Percentiles rank a stretch among this genome's conserved stretches.
Conservation (phyloP, 345 rosid genomes). For the Hevea brasiliensis region DNA sequence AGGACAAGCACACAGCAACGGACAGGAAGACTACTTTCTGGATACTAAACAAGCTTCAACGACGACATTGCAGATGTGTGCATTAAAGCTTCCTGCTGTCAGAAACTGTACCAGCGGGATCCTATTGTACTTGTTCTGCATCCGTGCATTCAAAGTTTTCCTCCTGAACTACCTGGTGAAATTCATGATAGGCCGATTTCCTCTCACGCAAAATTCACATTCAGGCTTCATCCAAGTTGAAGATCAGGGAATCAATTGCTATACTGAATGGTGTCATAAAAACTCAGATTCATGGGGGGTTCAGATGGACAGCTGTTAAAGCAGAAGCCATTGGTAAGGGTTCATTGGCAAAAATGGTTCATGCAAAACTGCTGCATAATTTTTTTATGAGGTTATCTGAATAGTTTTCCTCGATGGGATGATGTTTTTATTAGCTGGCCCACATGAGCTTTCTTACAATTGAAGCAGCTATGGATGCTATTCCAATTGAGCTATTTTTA, state of each 20-base stretch:
- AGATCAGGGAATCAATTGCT: conserved; percentile 55
- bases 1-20: conserved; percentile 62
- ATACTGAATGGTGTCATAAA: conserved; percentile 69
- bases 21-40: conserved; percentile 85
- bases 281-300: conserved; percentile 44
- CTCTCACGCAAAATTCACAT: conserved; percentile 72
- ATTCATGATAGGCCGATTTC: conserved; percentile 73
- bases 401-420: conserved; percentile 52
- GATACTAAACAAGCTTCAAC: conserved; percentile 72
- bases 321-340: conserved; percentile 86
- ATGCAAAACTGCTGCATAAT: conserved; percentile 75
- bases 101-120: conserved; percentile 69
- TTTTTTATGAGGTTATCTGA: conserved; percentile 76
- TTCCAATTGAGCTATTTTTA: conserved; percentile 82
- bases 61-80: conserved; percentile 68
- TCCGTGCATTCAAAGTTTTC: conserved; percentile 61
- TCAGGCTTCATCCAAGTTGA: conserved; percentile 53
- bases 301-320: conserved; percentile 49
- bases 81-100: conserved; percentile 64
- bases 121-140: conserved; percentile 64
- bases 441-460: conserved; percentile 42
- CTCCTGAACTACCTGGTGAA: conserved; percentile 56
- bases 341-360: conserved; percentile 88
- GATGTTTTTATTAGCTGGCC: conserved; percentile 43
- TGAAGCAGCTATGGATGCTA: conserved; percentile 71